Evolutionary conservation across 2,329 filamentous ascomycete genomes (phyloP), one percentile per base, ranked within the genome.

Genomic region (Aspergillus sojae): DNA sequence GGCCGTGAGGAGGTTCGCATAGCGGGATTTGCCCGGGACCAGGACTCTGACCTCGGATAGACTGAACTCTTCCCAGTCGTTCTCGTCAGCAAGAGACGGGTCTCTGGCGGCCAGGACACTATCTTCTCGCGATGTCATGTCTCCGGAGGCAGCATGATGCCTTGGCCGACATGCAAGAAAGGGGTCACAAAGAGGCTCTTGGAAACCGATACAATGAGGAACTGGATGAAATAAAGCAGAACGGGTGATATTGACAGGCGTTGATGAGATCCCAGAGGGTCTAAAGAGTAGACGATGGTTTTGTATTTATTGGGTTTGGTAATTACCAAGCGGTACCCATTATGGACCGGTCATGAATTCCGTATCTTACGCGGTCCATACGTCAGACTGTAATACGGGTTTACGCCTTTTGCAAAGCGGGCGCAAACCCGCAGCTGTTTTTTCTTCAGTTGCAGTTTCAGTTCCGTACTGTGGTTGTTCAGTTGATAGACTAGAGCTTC

Each of bases 21-120:
- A 83, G 62, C 79, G 80, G 62, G 77, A 77, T 71, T 83, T 82
- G 61, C 83, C 82, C 43, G 80, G 79, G 50, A 80, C 73, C 62
- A 81, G 76, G 52, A 89, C 81, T 67, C 83, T 82, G 63, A 83
- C 86, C 67, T 88, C 82, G 63, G 76, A 82, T 63, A 90, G 77
- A 30, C 79, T 76, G 74, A 88, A 88, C 65, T 87, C 84, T 58
- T 86, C 83, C 85, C 86, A 89, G 68, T 88, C 82, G 74, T 87
- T 81, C 70, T 82, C 80, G 71, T 82, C 80, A 39, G 74, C 71
- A 62, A 81, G 72, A 66, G 79, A 77, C 65, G 79, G 76, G 72
- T 81, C 76, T 71, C 77, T 77, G 69, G 76, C 70, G 72, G 75
- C 76, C 60, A 83, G 78, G 67, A 83, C 78, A 70, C 74, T 79